These are phyloP conservation scores for Pyrenophora seminiperda DNA, from an alignment of 2,329 filamentous ascomycete species.

Conservation along the genomic window DNA sequence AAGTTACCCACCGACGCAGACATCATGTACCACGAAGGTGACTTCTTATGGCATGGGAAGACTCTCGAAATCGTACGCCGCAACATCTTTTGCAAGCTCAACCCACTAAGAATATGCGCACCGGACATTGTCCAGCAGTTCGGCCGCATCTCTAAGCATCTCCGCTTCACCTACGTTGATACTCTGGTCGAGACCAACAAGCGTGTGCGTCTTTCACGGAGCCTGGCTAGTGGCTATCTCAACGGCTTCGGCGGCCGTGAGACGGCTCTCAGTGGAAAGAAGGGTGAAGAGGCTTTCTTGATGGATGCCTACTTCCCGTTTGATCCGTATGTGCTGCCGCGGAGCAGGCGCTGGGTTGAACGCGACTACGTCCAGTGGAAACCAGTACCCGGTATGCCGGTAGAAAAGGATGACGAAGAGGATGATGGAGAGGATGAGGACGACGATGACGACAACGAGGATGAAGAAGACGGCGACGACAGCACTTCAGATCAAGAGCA, in stretches of 20 bases:
- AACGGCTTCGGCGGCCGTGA: constrained; percentile 57
- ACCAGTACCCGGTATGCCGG: constrained; percentile 47
- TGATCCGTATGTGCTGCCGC: constrained; percentile 89
- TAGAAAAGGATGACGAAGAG: constrained; percentile 53
- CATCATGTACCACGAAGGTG: constrained; percentile 69
- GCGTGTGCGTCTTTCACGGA: constrained; percentile 77
- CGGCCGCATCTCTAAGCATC: constrained; percentile 81
- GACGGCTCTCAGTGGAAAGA: constrained; percentile 56
- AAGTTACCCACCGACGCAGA: constrained; percentile 48
- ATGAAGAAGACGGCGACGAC: constrained; percentile 7
- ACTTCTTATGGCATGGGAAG: constrained; percentile 76
- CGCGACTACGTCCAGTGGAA: constrained; percentile 53
- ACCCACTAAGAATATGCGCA: constrained; percentile 93
- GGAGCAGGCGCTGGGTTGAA: constrained; percentile 86
- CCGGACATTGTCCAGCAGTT: constrained; percentile 91
- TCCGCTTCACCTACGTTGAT: constrained; percentile 88
- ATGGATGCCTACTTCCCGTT: constrained; percentile 97
- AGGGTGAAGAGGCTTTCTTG: constrained; percentile 79
- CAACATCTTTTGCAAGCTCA: constrained; percentile 86
- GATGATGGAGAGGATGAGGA: constrained; percentile 33
- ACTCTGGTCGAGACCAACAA: constrained; percentile 91
- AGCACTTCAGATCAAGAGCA: constrained; percentile 14
- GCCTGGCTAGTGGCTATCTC: constrained; percentile 61
- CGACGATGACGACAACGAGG: not conserved
- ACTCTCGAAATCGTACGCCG: constrained; percentile 75